Percentiles rank a stretch among this genome's conserved stretches.
These are phyloP conservation scores for Anastatica hierochuntica DNA, from an alignment of 345 rosid genomes.

Conservation along the genomic window DNA sequence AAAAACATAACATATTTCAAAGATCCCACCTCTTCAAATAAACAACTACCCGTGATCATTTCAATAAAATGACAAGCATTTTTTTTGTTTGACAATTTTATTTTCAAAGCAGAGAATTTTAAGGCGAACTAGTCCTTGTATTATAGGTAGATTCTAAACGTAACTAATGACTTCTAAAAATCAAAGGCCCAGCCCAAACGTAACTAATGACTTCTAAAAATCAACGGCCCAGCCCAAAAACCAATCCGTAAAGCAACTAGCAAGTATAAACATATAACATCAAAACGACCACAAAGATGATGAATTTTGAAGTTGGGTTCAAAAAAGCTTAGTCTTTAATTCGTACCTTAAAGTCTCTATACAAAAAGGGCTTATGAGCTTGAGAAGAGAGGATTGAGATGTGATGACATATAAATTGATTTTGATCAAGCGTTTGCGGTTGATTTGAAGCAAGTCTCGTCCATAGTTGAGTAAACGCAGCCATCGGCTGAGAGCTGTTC, in stretches of 20 bases:
- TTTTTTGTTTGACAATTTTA: too few relatives aligned
- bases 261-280: too few relatives aligned
- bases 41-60: too few relatives aligned
- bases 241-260: too few relatives aligned
- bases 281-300: too few relatives aligned
- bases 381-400: not conserved
- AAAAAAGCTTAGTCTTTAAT: not conserved
- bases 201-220: not conserved
- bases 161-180: not conserved
- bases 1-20: not conserved
- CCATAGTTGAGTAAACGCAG: constrained; percentile 48
- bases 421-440: constrained; percentile 43
- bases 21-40: not conserved
- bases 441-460: constrained; percentile 63
- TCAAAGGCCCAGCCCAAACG: not conserved
- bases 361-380: constrained; percentile 6
- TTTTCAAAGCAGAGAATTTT: too few relatives aligned
- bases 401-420: not conserved
- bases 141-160: too few relatives aligned
- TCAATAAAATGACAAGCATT: too few relatives aligned
- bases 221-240: not conserved
- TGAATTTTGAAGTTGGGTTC: not conserved
- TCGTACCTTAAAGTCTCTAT: constrained; percentile 2
- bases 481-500: constrained; percentile 50
- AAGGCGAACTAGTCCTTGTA: too few relatives aligned